phyloP scores from a whole-genome alignment of 495 filamentous ascomycete genomes.

The Cenococcum geophilum region DNA sequence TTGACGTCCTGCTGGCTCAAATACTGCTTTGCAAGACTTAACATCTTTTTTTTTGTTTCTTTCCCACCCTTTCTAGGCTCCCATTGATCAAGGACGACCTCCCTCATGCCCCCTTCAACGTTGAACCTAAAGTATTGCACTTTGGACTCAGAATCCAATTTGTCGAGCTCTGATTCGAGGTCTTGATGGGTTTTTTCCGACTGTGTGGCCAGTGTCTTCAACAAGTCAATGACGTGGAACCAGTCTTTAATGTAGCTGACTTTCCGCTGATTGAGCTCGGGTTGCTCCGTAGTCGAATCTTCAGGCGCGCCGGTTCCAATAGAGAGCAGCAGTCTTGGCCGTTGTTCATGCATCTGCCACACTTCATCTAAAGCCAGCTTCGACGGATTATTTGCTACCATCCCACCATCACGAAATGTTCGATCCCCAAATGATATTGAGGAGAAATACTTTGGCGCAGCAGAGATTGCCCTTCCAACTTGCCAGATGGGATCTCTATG shows the following conservation, averaged over 20 bases:
- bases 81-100: constrained; percentile 16
- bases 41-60: constrained; percentile 5
- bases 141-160: background rate
- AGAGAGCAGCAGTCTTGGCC: constrained; percentile 6
- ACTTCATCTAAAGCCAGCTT: constrained; percentile 7
- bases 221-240: background rate
- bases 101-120: background rate
- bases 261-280: background rate
- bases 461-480: constrained; percentile 16
- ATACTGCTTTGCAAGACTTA: constrained; percentile 9
- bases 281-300: background rate
- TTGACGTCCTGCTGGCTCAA: constrained; percentile 7
- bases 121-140: constrained; percentile 3
- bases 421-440: constrained; percentile 5
- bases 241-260: constrained; percentile 9
- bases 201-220: constrained; percentile 10
- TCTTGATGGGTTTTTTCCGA: constrained; percentile 5
- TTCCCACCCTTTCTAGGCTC: constrained; percentile 6
- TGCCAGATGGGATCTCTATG: constrained; percentile 16
- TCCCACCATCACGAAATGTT: background rate
- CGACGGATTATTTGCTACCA: constrained; percentile 1
- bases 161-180: background rate
- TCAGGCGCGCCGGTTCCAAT: constrained; percentile 11
- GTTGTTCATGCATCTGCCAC: constrained; percentile 11
- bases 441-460: constrained; percentile 18